These are phyloP conservation scores for Fagus crenata DNA, from an alignment of 306 rosid genomes.

Conservation along the genomic window DNA sequence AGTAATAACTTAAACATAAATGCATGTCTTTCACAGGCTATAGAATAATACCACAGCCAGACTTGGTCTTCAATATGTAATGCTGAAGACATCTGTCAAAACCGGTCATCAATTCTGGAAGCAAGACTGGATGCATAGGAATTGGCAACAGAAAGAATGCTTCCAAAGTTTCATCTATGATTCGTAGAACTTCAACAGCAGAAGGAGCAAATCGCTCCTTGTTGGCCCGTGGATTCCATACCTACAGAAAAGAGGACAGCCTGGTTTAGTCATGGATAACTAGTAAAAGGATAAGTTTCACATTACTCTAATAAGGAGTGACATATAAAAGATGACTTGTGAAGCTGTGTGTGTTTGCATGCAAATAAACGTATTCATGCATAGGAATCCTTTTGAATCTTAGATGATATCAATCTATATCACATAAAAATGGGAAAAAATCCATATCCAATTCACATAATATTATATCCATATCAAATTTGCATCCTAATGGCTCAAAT, in stretches of 20 bases:
- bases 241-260: conserved; percentile 37
- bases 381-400: background rate
- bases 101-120: conserved; percentile 74
- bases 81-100: conserved; percentile 83
- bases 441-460: background rate
- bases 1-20: conserved; percentile 22
- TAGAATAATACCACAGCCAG: conserved; percentile 73
- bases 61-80: conserved; percentile 67
- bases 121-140: conserved; percentile 58
- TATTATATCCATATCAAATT: background rate
- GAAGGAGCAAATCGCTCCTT: conserved; percentile 83
- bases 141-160: conserved; percentile 84
- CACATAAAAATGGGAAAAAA: background rate
- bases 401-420: background rate
- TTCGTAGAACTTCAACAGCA: conserved; percentile 71
- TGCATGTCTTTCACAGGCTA: conserved; percentile 14
- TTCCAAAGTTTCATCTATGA: conserved; percentile 81
- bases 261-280: conserved; percentile 16
- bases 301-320: background rate
- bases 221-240: conserved; percentile 78
- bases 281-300: background rate
- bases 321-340: no score
- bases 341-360: no score
- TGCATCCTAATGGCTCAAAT: background rate
- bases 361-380: no score